Percentiles rank a stretch among this genome's conserved stretches.
phyloP scores from a whole-genome alignment of 2,329 filamentous ascomycete species.

The Fusarium transvaalense region DNA sequence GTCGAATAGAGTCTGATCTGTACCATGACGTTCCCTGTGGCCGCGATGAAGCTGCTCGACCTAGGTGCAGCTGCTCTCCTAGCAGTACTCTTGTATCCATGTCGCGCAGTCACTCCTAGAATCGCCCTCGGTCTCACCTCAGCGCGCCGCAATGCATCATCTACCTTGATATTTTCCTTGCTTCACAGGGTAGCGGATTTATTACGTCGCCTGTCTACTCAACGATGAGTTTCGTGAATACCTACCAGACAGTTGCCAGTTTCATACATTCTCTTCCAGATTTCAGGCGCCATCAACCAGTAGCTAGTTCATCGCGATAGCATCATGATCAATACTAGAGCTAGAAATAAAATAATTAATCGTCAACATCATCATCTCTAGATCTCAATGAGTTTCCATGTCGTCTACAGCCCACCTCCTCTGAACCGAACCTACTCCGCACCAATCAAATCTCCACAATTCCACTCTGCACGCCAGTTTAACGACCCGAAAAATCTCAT shows the following conservation, averaged over 20 bases:
- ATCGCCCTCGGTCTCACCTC: not conserved
- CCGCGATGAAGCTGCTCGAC: too few relatives aligned
- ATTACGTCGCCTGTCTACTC: not conserved
- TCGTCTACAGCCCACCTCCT: conserved; percentile 27
- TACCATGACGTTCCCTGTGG: too few relatives aligned
- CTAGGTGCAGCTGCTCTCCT: too few relatives aligned
- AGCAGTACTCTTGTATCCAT: too few relatives aligned
- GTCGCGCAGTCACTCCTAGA: not conserved
- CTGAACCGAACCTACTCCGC: conserved; percentile 55
- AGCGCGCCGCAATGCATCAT: not conserved
- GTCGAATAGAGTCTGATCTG: too few relatives aligned
- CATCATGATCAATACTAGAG: not conserved
- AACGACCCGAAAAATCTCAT: conserved; percentile 54
- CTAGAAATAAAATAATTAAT: not conserved
- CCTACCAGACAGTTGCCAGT: not conserved
- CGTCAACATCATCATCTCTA: conserved; percentile 13
- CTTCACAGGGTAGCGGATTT: not conserved
- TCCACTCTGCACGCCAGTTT: conserved; percentile 39
- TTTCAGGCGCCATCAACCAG: too few relatives aligned
- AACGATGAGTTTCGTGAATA: not conserved
- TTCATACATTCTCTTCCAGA: not conserved
- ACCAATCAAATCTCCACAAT: conserved; percentile 53
- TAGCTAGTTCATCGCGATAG: not conserved
- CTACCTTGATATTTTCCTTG: not conserved
- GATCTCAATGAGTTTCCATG: conserved; percentile 1